Evolutionary conservation across 345 rosid genomes (phyloP), one percentile per base, ranked within the genome.

Genomic region (Reutealis trisperma): DNA sequence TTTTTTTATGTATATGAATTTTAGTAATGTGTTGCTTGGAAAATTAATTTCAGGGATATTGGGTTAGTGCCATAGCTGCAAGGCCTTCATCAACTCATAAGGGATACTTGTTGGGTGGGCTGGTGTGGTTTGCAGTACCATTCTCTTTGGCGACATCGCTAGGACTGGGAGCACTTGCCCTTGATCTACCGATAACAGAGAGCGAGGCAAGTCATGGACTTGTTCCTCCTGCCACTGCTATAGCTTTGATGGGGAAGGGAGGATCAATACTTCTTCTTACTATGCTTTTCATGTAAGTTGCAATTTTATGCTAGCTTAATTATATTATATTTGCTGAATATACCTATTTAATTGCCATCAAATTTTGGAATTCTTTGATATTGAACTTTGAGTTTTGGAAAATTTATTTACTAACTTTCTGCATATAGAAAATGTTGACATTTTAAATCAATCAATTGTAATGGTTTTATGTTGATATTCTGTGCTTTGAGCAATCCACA

Each of bases 51-150:
- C 58, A 94, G 98, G 97, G 98, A 41, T 94, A 94, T 76, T 94
- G 98, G 98, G 92, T 94, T 77, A 91, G 97, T 84, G 97, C 98
- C 37, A 94, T 93, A 82, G 98, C 98, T 65, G 98, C 98, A 11
- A 74, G 97, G 58, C 98, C 97, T 79, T 90, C 97, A 24, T 91
- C 98, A 2, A 93, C 98, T 24, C 98, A 91, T 72, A 92, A 91
- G 78, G 98, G 98, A 11, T 94, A 93, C 84, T 81, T 94, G 80
- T 76, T 94, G 57, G 98, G 97, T 8, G 98, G 97, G 25, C 89
- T 94, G 21, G 94, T 94, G 16, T 94, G 98, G 98, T 94, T 94
- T 55, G 97, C 98, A 0, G 97, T 94, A 54, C 98, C 98, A 7
- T 94, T 94, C 80, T 91, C 98, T 47, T 71, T 94, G 79, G 98